phyloP scores from a whole-genome alignment of 2,329 filamentous ascomycete genomes.

The Fusarium pseudoanthophilum region DNA sequence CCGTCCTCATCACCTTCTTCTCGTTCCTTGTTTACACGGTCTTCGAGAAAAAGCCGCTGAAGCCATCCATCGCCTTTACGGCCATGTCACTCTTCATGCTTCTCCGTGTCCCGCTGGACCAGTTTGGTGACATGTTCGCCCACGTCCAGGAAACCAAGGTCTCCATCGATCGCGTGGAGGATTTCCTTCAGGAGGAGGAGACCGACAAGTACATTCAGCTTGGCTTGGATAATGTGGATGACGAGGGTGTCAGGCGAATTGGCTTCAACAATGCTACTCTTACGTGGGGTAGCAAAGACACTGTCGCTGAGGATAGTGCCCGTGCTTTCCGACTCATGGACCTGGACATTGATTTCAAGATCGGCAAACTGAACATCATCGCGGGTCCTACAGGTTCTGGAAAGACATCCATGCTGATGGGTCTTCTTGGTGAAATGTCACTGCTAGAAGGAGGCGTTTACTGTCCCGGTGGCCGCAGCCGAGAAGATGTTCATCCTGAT shows the following conservation, averaged over 20 bases:
- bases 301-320: constrained; percentile 71
- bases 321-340: constrained; percentile 86
- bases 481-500: constrained; percentile 85
- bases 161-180: constrained; percentile 94
- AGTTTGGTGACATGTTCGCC: constrained; percentile 97
- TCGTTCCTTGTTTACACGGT: constrained; percentile 95
- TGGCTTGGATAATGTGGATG: constrained; percentile 73
- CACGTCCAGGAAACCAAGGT: constrained; percentile 98
- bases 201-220: constrained; percentile 95
- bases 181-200: constrained; percentile 92
- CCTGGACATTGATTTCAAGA: constrained; percentile 81
- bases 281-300: constrained; percentile 82
- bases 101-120: constrained; percentile 90
- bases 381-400: constrained; percentile 93
- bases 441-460: constrained; percentile 81
- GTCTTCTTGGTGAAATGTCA: constrained; percentile 95
- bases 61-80: constrained; percentile 94
- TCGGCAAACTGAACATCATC: constrained; percentile 91
- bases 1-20: constrained; percentile 94
- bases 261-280: constrained; percentile 88
- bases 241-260: constrained; percentile 77
- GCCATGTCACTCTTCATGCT: constrained; percentile 96
- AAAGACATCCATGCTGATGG: constrained; percentile 97
- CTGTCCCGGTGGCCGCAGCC: constrained; percentile 84
- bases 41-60: constrained; percentile 86